Evolutionary conservation across 257 asterid species (phyloP), one percentile per base, ranked within the genome.

Genomic region (Solanum piurae): DNA sequence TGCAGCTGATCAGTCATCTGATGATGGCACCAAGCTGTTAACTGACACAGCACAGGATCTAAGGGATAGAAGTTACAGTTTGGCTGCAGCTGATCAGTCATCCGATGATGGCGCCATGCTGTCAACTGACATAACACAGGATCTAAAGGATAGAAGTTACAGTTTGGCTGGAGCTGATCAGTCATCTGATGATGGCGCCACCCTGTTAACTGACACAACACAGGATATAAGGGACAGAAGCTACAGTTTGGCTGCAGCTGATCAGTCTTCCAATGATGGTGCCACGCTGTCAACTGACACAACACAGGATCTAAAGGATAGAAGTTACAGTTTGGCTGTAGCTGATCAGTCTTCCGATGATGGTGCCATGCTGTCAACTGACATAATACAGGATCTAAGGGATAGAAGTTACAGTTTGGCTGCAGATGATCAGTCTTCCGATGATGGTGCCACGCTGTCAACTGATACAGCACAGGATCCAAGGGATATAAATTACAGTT

Each of bases 1-100:
- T 62, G 71, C 71, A 62, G 71, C 71, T 62, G 29, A n/a, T 62
- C 71, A 5, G 31, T 89, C 68, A 20, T 52, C 90, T 20, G 76
- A 62, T 62, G 71, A 62, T 62, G 31, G 71, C 31, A 11, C 91
- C 33, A 34, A 14, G 3, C 72, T 36, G 44, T 31, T 89, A 10
- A 58, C 87, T 42, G 84, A 79, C 36, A 82, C 42, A 46, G 20
- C 18, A 10, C 89, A 62, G 52, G 88, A 86, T 49, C 46, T 23
- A 86, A 90, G 86, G 16, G 93, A 72, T 79, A 92, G 76, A 88
- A 89, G 69, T 84, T 34, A 87, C 87, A 86, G 71, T n/a, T 84
- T 88, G 62, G 88, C 85, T 71, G 87, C 87, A 36, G 69, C 85
- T 21, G 93, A 89, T 87, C 86, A 69, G 83, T 90, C 74, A 20